Evolutionary conservation across 257 asterid genomes (phyloP).

Genomic region (Forsythia viridissima): DNA sequence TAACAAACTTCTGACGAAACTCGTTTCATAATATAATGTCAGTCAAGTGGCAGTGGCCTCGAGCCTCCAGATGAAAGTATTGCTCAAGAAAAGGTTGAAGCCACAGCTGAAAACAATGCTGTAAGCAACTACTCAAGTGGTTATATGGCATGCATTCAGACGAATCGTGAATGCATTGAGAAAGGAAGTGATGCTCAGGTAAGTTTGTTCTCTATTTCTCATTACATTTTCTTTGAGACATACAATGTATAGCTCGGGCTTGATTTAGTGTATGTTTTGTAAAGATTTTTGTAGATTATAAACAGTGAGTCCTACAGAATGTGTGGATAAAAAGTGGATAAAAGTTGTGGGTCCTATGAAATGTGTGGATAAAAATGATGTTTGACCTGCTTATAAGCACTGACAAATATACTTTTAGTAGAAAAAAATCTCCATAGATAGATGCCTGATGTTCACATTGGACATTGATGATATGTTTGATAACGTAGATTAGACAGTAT

Average conservation of each 20-base stretch:
- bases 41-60: slow-evolving; percentile 53
- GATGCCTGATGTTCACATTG: neutral
- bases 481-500: neutral
- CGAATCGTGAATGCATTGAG: slow-evolving; percentile 57
- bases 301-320: too few species aligned
- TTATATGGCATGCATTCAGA: slow-evolving; percentile 57
- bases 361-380: too few species aligned
- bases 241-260: neutral
- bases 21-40: slow-evolving; percentile 21
- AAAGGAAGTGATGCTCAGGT: slow-evolving; percentile 96
- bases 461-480: neutral
- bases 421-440: neutral
- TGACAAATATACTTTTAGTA: neutral
- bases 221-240: neutral
- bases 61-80: slow-evolving; percentile 78
- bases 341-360: too few species aligned
- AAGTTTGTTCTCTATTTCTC: slow-evolving; percentile 9
- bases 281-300: too few species aligned
- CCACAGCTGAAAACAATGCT: slow-evolving; percentile 79
- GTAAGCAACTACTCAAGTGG: slow-evolving; percentile 75
- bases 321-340: too few species aligned
- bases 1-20: neutral
- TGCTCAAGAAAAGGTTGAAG: slow-evolving; percentile 73
- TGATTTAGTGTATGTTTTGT: neutral
- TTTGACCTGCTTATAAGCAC: too few species aligned